A percentile compares a stretch with the other conserved stretches of the same genome.
These are phyloP conservation scores for Corymbia citriodora DNA, from an alignment of 441 rosid genomes.

Conservation along the genomic window DNA sequence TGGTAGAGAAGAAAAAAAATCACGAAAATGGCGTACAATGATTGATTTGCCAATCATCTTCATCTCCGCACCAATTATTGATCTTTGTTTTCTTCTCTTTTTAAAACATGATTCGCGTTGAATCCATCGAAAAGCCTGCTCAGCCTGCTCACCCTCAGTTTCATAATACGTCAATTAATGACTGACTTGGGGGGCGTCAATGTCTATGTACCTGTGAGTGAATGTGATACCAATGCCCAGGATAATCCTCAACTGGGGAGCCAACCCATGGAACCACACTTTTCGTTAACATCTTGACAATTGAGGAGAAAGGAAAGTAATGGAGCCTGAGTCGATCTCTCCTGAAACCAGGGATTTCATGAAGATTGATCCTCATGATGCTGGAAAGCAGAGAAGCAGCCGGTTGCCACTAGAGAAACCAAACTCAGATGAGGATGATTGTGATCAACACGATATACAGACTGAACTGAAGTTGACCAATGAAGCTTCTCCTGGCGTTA, in stretches of 20 bases:
- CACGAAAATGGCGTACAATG: not conserved
- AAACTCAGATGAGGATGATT: not conserved
- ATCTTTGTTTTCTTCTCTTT: not conserved
- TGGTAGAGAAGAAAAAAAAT: not conserved
- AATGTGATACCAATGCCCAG: not conserved
- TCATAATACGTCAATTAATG: not conserved
- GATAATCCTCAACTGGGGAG: not conserved
- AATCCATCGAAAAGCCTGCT: conserved; percentile 12
- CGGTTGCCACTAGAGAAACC: not conserved
- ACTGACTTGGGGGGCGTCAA: not conserved
- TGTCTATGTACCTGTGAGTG: not conserved
- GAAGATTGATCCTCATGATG: not conserved
- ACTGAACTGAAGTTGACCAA: not conserved
- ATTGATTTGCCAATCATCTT: not conserved
- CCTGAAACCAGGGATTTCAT: not conserved
- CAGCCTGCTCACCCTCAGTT: not conserved
- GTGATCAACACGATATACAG: not conserved
- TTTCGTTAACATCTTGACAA: not conserved
- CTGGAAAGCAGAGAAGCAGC: not conserved
- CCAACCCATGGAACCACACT: not conserved
- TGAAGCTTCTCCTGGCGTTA: conserved; percentile 7
- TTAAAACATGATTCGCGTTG: not conserved
- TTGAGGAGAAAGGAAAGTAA: not conserved
- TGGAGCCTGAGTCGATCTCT: not conserved
- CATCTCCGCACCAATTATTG: not conserved